phyloP scores from a whole-genome alignment of 495 filamentous ascomycete species.

The Penicillium waksmanii region DNA sequence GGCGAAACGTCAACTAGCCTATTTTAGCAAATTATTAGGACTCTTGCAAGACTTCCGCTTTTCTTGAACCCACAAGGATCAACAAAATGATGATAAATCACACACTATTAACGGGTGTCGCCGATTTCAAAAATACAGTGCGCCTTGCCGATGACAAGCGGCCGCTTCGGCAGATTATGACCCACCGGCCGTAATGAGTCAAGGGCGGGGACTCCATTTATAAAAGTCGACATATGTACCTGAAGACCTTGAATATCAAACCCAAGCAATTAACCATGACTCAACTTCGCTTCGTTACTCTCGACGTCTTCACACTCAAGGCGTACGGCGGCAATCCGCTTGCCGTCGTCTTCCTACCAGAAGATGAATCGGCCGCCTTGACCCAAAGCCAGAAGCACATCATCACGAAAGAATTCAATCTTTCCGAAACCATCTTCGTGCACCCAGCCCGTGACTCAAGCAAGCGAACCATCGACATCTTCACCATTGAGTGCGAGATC shows the following conservation, averaged over 20 bases:
- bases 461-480: slow-evolving; percentile 68
- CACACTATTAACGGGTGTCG: too few species aligned
- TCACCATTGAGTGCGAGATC: slow-evolving; percentile 63
- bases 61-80: too few species aligned
- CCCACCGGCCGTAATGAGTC: slow-evolving; percentile 11
- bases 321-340: slow-evolving; percentile 45
- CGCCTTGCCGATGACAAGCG: slow-evolving; percentile 8
- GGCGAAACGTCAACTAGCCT: too few species aligned
- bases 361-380: slow-evolving; percentile 24
- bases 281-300: slow-evolving; percentile 39
- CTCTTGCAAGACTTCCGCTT: too few species aligned
- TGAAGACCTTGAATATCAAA: slow-evolving; percentile 2
- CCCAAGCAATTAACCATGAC: slow-evolving; percentile 23
- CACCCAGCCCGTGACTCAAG: slow-evolving; percentile 39
- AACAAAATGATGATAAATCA: not conserved
- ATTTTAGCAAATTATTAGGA: too few species aligned
- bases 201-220: not conserved
- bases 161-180: slow-evolving; percentile 6
- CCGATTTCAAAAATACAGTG: not conserved
- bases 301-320: slow-evolving; percentile 50
- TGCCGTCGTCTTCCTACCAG: slow-evolving; percentile 46
- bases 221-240: not conserved
- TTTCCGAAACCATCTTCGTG: slow-evolving; percentile 83
- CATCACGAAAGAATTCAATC: slow-evolving; percentile 80
- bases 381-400: slow-evolving; percentile 47